These are phyloP conservation scores for Chenopodium berlandieri DNA, from an alignment of 148 eudicot genomes.

Conservation along the genomic window DNA sequence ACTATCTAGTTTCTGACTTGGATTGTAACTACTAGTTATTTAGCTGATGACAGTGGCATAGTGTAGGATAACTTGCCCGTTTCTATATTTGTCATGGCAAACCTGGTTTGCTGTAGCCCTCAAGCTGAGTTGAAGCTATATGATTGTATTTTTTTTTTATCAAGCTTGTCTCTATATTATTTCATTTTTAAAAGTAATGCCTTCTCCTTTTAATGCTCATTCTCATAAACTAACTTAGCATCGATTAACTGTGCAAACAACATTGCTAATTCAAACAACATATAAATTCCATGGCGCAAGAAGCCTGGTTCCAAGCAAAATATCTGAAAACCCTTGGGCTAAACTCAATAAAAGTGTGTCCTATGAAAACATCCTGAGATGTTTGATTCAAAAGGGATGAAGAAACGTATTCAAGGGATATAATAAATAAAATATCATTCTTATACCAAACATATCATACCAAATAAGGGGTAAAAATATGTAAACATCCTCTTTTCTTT, in stretches of 20 bases:
- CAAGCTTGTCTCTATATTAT: background rate
- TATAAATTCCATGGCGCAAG: no score
- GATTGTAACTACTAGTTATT: background rate
- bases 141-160: background rate
- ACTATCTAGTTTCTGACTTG: slow-evolving; percentile 19
- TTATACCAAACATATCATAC: background rate
- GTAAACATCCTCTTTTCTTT: background rate
- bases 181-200: background rate
- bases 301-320: no score
- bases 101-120: slow-evolving; percentile 27
- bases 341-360: no score
- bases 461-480: background rate
- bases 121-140: background rate
- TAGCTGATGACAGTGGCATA: slow-evolving; percentile 9
- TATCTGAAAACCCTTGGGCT: no score
- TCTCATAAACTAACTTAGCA: background rate
- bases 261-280: no score
- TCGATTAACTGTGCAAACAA: background rate
- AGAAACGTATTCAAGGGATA: background rate
- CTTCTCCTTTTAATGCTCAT: background rate
- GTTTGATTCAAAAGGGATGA: background rate
- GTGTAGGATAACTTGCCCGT: background rate
- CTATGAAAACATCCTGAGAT: background rate
- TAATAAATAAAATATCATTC: background rate
- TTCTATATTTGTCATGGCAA: slow-evolving; percentile 17